phyloP scores from a whole-genome alignment of 352 stramenopile genomes.

The Globisporangium irregulare region DNA sequence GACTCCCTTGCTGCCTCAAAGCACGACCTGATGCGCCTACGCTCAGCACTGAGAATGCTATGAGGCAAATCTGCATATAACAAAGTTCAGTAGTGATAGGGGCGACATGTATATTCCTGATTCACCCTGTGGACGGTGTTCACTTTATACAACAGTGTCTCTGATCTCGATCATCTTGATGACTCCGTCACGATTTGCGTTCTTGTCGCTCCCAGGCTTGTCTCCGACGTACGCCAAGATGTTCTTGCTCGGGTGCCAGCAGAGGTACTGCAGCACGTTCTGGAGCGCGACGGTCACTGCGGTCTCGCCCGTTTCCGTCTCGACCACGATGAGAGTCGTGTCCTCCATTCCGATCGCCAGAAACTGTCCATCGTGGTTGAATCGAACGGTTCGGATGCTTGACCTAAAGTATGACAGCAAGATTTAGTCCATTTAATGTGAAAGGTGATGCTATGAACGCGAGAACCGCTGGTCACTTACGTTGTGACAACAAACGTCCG shows the following conservation, averaged over 20 bases:
- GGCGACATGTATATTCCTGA: conserved; percentile 5
- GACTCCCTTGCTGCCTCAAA: conserved; percentile 13
- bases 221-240: conserved; percentile 83
- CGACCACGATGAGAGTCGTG: conserved; percentile 59
- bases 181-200: conserved; percentile 74
- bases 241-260: conserved; percentile 82
- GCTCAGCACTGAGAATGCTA: background rate
- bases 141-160: conserved; percentile 20
- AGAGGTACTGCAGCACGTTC: conserved; percentile 70
- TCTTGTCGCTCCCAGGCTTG: conserved; percentile 72
- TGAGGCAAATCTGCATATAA: background rate
- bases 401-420: conserved; percentile 30
- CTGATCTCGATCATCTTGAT: conserved; percentile 85
- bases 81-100: background rate
- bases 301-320: conserved; percentile 58
- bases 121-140: conserved; percentile 7
- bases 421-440: background rate
- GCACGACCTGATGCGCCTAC: conserved; percentile 1
- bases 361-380: conserved; percentile 70
- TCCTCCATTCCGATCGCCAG: conserved; percentile 81
- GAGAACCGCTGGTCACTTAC: conserved; percentile 30
- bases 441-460: background rate
- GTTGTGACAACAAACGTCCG: conserved; percentile 80
- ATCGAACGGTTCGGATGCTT: conserved; percentile 76
- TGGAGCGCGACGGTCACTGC: conserved; percentile 64